Percentiles rank a stretch among this genome's conserved stretches.
phyloP scores from a whole-genome alignment of 345 rosid species.

The Clarkia xantiana region DNA sequence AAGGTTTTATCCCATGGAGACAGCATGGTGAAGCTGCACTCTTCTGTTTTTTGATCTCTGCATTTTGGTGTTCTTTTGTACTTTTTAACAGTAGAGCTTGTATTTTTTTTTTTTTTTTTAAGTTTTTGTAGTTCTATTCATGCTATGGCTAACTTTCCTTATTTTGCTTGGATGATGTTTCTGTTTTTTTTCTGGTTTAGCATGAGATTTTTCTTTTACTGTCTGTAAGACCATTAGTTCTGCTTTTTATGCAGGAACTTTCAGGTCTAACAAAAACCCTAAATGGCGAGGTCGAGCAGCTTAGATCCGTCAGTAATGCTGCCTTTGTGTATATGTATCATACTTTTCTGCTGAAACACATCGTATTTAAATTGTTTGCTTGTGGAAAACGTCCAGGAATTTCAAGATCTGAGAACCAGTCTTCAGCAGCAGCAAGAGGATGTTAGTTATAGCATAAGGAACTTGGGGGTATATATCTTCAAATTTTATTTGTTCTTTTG shows the following conservation, averaged over 20 bases:
- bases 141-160: no score
- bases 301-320: constrained; percentile 35
- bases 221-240: neutral
- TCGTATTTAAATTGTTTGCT: neutral
- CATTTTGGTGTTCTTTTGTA: no score
- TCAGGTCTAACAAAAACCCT: constrained; percentile 57
- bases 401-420: constrained; percentile 55
- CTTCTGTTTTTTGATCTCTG: no score
- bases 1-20: no score
- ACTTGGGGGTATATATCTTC: constrained; percentile 38
- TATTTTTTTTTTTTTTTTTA: no score
- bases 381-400: constrained; percentile 29
- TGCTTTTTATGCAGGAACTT: constrained; percentile 40
- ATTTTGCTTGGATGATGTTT: neutral
- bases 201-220: neutral
- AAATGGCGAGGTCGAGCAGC: constrained; percentile 70
- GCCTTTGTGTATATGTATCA: neutral
- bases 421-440: constrained; percentile 81
- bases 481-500: neutral
- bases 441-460: constrained; percentile 46
- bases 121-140: no score
- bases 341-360: neutral
- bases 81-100: no score
- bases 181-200: neutral
- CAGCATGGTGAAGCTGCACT: no score